Base-by-base conservation (phyloP, 257 asterid species). In the Solanum piurae region DNA sequence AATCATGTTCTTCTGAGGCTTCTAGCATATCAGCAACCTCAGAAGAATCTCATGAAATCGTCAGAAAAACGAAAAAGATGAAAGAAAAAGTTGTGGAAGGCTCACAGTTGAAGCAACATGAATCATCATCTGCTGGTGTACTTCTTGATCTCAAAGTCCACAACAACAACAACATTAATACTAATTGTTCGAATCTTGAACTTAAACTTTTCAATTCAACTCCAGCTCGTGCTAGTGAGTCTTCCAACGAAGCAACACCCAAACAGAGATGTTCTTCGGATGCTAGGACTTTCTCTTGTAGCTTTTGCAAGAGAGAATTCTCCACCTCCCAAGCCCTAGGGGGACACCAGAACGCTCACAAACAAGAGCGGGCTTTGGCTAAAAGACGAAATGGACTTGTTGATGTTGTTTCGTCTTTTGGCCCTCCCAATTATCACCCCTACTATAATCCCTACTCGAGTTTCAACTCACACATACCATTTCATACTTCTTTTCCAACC, bases 281-380 rank as follows among this genome's bases (percentile, higher is more conserved):
- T 33, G 34, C 92, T 6, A 94, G 89, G 64, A 90, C 90, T 6
- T 93, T 94, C 90, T 87, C 94, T 2, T 95, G 98, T 82, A 91
- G 36, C 77, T 93, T 89, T 36, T 95, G 98, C 80, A 91, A 91
- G 88, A 89, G 96, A 85, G 94, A 91, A 71, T 95, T 95, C 87
- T 92, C 95, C 16, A 94, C 98, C 21, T 92, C 96, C 1, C 98
- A 95, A 69, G 98, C 98, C 2, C 77, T 93, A 86, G 98, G 98
- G 6, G 98, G 98, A 76, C 98, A 95, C 80, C 98, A 95, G 31
- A 95, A 95, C 33, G 98, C 98, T 1, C 98, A 95, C 88, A 95
- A 94, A 60, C 94, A 95, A 77, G 96, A 95, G 88, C 83, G 95
- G 4, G 95, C 96, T 4, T 12, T 89, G 72, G 94, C 93, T 66